Base-by-base conservation (phyloP, 768 basidiomycete genomes). In the Hypholoma fasciculare region DNA sequence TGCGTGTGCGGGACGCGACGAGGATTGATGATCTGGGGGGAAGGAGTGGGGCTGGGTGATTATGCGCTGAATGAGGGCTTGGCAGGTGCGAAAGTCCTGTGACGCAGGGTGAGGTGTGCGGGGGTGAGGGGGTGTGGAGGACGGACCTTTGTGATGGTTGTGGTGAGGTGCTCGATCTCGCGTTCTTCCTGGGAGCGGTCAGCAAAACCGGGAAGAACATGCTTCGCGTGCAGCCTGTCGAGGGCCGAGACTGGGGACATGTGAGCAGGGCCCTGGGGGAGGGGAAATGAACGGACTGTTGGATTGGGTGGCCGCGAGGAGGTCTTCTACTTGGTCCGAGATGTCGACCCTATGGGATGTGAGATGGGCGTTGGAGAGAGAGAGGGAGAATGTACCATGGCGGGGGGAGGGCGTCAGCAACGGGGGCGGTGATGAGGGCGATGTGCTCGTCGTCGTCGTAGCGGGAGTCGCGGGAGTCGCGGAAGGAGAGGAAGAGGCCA, bases 221-320 rank as follows among this genome's bases (percentile, higher is more conserved):
- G 96, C 71, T 92, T 97, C 63, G 96, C 92, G 65, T 99, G 96
- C 4, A 99, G 85, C 71, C 92, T 97, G 73, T 98, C 97, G 40
- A 99, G 87, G 7, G 84, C 75, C n/a, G 79, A 73, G 68, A 98
- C 97, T 98, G 59, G 59, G 59, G 61, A 48, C 23, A 49, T 37
- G 56, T 57, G 48, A 54, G 62, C 38, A 51, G 54, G 50, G 58
- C 61, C 23, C 56, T 61, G 63, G 61, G 57, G 60, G 55, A 63
- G 47, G 51, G 57, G 51, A 59, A 62, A 59, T 65, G 62, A 58
- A 65, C 87, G 69, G 72, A 97, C 96, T 92, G 81, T 96, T 96
- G 51, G 81, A 74, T 53, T 85, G 84, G 12, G 86, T 83, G 54
- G 79, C 79, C 9, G 76, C 78, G 23, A 98, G 82, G 54, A 93